A percentile compares a stretch with the other conserved stretches of the same genome.
Evolutionary conservation across 768 basidiomycete genomes (phyloP).

Genomic region (Dioszegia crocea): DNA sequence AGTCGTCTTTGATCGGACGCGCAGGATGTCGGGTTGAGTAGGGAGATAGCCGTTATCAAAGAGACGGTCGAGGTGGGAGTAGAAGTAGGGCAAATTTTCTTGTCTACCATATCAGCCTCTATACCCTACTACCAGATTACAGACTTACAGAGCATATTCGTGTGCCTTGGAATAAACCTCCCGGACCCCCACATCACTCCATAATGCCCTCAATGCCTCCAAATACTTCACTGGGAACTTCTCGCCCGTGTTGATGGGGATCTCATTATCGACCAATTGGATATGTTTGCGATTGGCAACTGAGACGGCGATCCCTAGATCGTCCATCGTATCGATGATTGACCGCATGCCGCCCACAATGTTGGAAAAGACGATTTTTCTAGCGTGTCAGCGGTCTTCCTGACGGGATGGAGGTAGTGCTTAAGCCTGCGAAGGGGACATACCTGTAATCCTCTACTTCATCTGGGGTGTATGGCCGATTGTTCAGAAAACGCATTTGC

Average conservation of each 20-base stretch:
- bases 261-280: conserved; percentile 63
- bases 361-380: conserved; percentile 86
- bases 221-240: conserved; percentile 68
- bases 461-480: conserved; percentile 69
- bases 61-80: conserved; percentile 69
- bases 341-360: conserved; percentile 77
- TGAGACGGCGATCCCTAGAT: conserved; percentile 71
- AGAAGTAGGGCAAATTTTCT: conserved; percentile 55
- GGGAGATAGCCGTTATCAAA: conserved; percentile 71
- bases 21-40: conserved; percentile 77
- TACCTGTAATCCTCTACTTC: conserved; percentile 73
- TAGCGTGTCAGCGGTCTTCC: neutral
- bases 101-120: neutral
- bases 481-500: conserved; percentile 98
- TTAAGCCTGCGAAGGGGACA: conserved; percentile 5
- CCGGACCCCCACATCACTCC: conserved; percentile 72
- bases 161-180: conserved; percentile 76
- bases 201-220: conserved; percentile 65
- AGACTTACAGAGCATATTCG: conserved; percentile 86
- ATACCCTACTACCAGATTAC: conserved; percentile 40
- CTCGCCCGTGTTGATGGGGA: conserved; percentile 73
- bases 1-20: conserved; percentile 73
- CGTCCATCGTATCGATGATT: conserved; percentile 81
- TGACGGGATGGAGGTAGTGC: neutral
- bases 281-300: conserved; percentile 60